A percentile compares a stretch with the other conserved stretches of the same genome.
phyloP scores from a whole-genome alignment of 2,329 filamentous ascomycete genomes.

The Colletotrichum limetticola region DNA sequence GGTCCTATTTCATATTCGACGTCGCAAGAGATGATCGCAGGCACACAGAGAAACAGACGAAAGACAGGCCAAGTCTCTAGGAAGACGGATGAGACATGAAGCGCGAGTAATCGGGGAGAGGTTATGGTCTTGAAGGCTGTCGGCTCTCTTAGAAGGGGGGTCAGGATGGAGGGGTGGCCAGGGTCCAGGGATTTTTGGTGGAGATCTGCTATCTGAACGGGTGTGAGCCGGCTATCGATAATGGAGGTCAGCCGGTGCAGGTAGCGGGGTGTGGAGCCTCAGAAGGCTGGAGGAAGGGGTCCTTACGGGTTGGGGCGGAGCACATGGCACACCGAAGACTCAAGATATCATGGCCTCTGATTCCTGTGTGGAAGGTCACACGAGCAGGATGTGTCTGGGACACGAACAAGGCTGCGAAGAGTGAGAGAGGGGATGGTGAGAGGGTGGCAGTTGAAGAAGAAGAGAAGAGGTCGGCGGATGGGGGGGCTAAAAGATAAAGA shows the following conservation, averaged over 20 bases:
- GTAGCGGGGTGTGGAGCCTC: conserved; percentile 29
- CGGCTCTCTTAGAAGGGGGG: neutral
- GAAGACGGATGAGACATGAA: conserved; percentile 21
- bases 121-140: conserved; percentile 8
- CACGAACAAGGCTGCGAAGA: neutral
- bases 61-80: conserved; percentile 8
- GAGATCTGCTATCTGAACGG: conserved; percentile 31
- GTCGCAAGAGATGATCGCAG: neutral
- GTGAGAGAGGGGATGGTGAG: neutral
- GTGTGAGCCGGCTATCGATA: conserved; percentile 32
- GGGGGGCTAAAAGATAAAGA: neutral
- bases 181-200: conserved; percentile 15
- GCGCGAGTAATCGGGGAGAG: conserved; percentile 8
- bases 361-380: conserved; percentile 23
- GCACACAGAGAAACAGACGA: neutral
- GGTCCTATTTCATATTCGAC: conserved; percentile 30
- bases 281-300: conserved; percentile 24
- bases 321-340: conserved; percentile 33
- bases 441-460: neutral
- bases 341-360: conserved; percentile 30
- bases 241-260: conserved; percentile 34
- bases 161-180: conserved; percentile 10
- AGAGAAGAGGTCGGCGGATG: neutral
- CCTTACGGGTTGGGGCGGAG: conserved; percentile 29
- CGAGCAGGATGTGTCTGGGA: conserved; percentile 11